Evolutionary conservation across 106 monocot genomes (phyloP).

Genomic region (Triglochin maritima): DNA sequence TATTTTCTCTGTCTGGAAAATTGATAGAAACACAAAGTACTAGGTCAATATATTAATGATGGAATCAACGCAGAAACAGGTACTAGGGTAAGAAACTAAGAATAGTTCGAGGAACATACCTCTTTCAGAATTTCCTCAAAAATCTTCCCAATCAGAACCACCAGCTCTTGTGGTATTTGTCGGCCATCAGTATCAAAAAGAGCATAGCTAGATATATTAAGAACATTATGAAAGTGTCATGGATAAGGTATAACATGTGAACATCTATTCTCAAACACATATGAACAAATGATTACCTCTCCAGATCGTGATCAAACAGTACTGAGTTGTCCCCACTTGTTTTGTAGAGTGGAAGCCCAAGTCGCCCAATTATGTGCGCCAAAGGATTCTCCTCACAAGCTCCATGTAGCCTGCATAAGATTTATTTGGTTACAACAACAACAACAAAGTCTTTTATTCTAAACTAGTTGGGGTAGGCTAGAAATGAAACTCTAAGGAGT

Average conservation of each 20-base stretch:
- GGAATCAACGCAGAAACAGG: background rate
- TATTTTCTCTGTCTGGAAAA: slow-evolving; percentile 62
- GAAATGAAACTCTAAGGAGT: no score
- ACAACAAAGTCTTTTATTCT: background rate
- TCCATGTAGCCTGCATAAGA: slow-evolving; percentile 73
- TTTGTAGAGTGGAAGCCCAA: slow-evolving; percentile 85
- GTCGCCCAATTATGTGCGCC: slow-evolving; percentile 70
- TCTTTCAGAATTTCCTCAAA: slow-evolving; percentile 71
- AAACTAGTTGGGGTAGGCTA: no score
- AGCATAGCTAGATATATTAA: slow-evolving; percentile 50
- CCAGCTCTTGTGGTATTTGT: slow-evolving; percentile 83
- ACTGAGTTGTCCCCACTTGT: slow-evolving; percentile 97
- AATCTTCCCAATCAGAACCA: slow-evolving; percentile 51
- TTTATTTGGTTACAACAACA: background rate
- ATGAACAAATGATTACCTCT: slow-evolving; percentile 42
- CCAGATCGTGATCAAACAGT: slow-evolving; percentile 94
- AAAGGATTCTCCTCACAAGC: slow-evolving; percentile 86
- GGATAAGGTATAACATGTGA: no score
- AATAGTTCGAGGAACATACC: slow-evolving; percentile 22
- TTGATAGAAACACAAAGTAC: background rate
- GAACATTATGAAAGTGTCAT: background rate
- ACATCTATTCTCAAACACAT: no score
- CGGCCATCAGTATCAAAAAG: slow-evolving; percentile 84
- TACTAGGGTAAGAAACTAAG: background rate
- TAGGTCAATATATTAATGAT: background rate